Percentiles rank a stretch among this genome's conserved stretches.
Conservation (phyloP, 2,329 filamentous ascomycete genomes). For the Bipolaris sorokiniana region DNA sequence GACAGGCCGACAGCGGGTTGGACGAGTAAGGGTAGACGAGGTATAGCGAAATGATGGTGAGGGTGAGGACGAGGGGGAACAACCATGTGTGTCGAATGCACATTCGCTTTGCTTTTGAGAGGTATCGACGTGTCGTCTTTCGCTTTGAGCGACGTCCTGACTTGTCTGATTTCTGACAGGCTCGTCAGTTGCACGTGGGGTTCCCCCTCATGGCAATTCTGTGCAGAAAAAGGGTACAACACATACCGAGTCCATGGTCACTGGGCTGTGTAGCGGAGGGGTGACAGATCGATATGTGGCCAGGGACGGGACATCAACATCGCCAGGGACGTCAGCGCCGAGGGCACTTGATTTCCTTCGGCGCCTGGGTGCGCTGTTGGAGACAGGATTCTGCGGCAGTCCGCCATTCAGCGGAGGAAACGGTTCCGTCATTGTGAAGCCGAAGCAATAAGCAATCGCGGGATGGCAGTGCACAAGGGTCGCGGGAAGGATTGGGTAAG, state of each 20-base stretch:
- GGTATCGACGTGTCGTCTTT: constrained; percentile 52
- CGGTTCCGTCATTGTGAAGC: constrained; percentile 37
- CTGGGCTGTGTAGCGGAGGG: constrained; percentile 25
- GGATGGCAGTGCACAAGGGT: background rate
- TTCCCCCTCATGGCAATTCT: background rate
- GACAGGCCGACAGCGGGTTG: constrained; percentile 79
- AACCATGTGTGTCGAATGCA: constrained; percentile 65
- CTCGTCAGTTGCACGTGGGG: constrained; percentile 9
- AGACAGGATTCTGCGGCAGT: constrained; percentile 16
- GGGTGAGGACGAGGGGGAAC: constrained; percentile 71
- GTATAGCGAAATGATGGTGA: constrained; percentile 70
- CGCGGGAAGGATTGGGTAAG: background rate
- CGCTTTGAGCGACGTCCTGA: constrained; percentile 53
- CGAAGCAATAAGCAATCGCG: background rate
- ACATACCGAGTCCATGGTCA: constrained; percentile 32
- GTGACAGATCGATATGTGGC: constrained; percentile 51
- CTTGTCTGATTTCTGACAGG: constrained; percentile 30
- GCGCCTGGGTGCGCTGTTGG: constrained; percentile 29
- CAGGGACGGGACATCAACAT: constrained; percentile 57
- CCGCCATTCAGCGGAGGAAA: constrained; percentile 40
- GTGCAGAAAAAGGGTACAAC: background rate
- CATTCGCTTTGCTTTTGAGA: constrained; percentile 54
- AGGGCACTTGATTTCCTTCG: constrained; percentile 57
- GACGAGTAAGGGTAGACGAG: constrained; percentile 75
- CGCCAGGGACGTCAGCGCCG: constrained; percentile 55